Conservation (phyloP, 2,329 filamentous ascomycete species). For the Aspergillus sp. region DNA sequence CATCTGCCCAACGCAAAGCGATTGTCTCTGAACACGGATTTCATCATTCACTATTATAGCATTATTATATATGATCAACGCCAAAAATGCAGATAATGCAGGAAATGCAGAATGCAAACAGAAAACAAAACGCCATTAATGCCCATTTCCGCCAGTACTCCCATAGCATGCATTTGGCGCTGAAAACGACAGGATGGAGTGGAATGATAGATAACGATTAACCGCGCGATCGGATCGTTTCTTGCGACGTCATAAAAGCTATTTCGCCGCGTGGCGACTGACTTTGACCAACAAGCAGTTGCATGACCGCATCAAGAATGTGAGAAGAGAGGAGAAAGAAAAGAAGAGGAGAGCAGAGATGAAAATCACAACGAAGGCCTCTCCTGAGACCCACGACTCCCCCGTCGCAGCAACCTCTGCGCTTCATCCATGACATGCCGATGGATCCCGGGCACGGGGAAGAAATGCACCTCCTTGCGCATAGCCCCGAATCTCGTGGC, state of each 20-base stretch:
- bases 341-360: too few species aligned
- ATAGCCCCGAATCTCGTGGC: conserved; percentile 21
- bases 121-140: not conserved
- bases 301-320: not conserved
- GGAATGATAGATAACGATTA: too few species aligned
- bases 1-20: too few species aligned
- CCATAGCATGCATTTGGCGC: not conserved
- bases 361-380: not conserved
- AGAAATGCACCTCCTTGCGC: conserved; percentile 25
- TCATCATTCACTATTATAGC: not conserved
- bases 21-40: too few species aligned
- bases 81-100: too few species aligned
- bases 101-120: not conserved
- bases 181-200: too few species aligned
- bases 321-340: not conserved
- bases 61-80: too few species aligned
- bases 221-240: too few species aligned
- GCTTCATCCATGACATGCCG: conserved; percentile 21
- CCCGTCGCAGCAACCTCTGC: conserved; percentile 8
- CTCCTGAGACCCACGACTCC: conserved; percentile 1
- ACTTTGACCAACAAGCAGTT: not conserved
- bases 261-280: not conserved
- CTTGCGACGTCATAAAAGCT: not conserved
- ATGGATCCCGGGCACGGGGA: conserved; percentile 22
- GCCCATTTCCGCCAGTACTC: not conserved